Base-by-base conservation (phyloP, 2,329 filamentous ascomycete genomes). In the Colletotrichum sp. region DNA sequence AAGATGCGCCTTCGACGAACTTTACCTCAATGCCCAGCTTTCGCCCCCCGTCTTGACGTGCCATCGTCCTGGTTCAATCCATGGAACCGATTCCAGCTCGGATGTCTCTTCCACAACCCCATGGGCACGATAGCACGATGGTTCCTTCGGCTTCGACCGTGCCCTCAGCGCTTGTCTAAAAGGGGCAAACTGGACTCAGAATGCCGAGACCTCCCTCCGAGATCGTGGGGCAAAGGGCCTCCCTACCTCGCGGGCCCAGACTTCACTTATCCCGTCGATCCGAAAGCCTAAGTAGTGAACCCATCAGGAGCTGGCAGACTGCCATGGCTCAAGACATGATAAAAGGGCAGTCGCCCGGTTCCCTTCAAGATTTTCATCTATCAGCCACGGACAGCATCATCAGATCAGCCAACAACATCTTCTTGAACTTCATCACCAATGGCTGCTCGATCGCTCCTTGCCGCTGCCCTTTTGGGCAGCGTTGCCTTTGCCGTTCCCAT, bases 401-500 rank as follows among this genome's bases (percentile, higher is more conserved):
- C n/a, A 61, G 34, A 30, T 48, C 4, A 48, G 43, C 24, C 38
- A 34, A 48, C 43, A 34, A 30, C 32, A 26, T n/a, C 30, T 28
- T 64, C 26, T 48, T 71, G 65, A 61, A 63, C 36, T 32, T 21
- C 65, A 66, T 15, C 58, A 72, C 58, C 15, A 70, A 77, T 77
- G 76, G 74, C 76, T 48, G 66, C 76, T 16, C 74, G 74, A 57
- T 52, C 68, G 30, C 66, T 78, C 63, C 57, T 76, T 38, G 67
- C 65, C 38, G 72, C 68, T 57, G 75, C 75, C 65, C 72, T 78
- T 21, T 38, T 78, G 55, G 76, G 77, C 34, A 66, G 71, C 64
- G 77, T 82, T 48, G 84, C 82, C 77, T 79, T 88, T 16, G 87
- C 85, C 67, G 84, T 82, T 26, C 87, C 87, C 24, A 77, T 86